Base-by-base conservation (phyloP, 371 early-diverging fungal genomes). In the Actinomortierella wolfii region DNA sequence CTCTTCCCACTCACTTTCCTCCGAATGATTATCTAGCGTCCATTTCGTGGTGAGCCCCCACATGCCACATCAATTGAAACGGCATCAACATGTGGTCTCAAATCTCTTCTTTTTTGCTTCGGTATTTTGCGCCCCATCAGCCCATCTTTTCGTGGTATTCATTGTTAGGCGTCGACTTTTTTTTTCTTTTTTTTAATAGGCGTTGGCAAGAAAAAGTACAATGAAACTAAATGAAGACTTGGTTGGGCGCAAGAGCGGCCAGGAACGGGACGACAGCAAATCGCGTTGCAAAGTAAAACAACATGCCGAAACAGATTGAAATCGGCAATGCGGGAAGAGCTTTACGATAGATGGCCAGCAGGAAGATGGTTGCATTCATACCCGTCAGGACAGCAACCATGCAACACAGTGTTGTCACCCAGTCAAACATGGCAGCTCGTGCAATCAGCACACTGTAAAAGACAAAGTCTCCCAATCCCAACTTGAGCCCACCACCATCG, bases 391-490 rank as follows among this genome's bases (percentile, higher is more conserved):
- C 92, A 2, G 91, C 94, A 59, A 94, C 82, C 14, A 85, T 87
- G 65, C 89, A 90, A 42, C 90, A 81, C 45, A 89, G 77, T 1
- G 95, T 94, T 15, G 95, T 92, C 68, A 92, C 85, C 94, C 94
- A 93, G 77, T 93, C 94, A 70, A 83, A 87, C 79, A 90, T 79
- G 7, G 94, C 92, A 69, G 95, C 94, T 54, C 91, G 77, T 5
- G 91, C 90, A 55, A 93, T 83, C 55, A 94, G 76, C 9, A 94
- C 93, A 75, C 89, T 88, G 67, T 93, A 94, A 67, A 94, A 94
- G 9, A 94, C 94, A 81, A 94, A 94, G 66, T 94, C 95, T 18
- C 95, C 95, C 47, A 94, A 67, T 5, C 95, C 95, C 29, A 94
- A 74, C 66, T 94, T 93, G 21, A 94, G 67, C 13, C 94, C 94